Evolutionary conservation across 1,284 basidiomycete genomes (phyloP), one percentile per base, ranked within the genome.

Genomic region (Rhodotorula sp.): DNA sequence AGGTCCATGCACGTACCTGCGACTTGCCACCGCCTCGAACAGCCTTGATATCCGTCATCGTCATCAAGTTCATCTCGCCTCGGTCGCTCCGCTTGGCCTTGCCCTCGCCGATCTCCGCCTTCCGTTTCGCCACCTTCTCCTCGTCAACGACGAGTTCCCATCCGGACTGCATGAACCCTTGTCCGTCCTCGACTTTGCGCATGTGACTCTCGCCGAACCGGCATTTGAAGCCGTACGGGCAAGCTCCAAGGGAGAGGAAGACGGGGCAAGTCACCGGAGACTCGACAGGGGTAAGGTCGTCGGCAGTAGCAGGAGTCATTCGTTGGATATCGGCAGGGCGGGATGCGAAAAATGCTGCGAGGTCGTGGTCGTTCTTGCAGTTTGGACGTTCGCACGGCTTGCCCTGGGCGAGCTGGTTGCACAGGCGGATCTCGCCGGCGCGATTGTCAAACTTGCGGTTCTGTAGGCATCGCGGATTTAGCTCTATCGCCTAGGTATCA

Each of bases 211-310:
- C 89, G 5, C 97, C 86, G 82, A 91, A 97, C 2, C 95, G 88
- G 80, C 95, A 99, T 80, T 92, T 91, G 82, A 92, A 89, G 7
- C 93, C 95, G 74, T 87, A 87, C 64, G 88, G 88, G 82, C 95
- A 98, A 78, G 89, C 86, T 1, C 95, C 95, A 8, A 85, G 84
- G 73, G 88, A 87, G 43, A 85, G 83, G 77, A 87, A 93, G 6
- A 89, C 84, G 2, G 93, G 91, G 77, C 93, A 97, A 1, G 78
- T 81, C 0, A 86, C 86, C 71, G 12, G 85, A 47, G 75, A 70
- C 45, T 38, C 70, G 68, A 28, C 78, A 73, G 76, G 73, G n/a
- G 77, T 75, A n/a, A 87, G 83, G 77, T 86, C 91, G 10, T 48
- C 81, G 79, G 5, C 76, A 79, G 45, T 88, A 81, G 58, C 83